Evolutionary conservation across 2,329 filamentous ascomycete species (phyloP), one percentile per base, ranked within the genome.

Genomic region (Venturia nashicola): DNA sequence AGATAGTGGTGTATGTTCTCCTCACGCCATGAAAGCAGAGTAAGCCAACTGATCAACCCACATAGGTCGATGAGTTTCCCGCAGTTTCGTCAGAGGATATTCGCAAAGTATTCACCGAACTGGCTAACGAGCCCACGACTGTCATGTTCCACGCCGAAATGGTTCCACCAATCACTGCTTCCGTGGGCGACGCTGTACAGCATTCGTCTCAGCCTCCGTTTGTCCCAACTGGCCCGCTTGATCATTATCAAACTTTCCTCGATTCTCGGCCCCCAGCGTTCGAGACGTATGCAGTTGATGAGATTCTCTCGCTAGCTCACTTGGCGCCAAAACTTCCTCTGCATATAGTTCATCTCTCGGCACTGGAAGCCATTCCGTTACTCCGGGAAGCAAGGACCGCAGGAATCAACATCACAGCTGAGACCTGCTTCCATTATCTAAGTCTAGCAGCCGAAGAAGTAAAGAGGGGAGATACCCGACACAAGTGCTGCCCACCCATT

Each of bases 81-180:
- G 91, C 91, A 34, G 87, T 97, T n/a, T 88, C 88, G 0, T 82
- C 89, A 0, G 74, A 77, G 16, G 94, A 97, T 73, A 89, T 97
- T 65, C 80, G 83, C 1, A 82, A 89, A 46, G 92, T 89, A 54
- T 92, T 99, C 83, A 79, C 80, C 39, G 89, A 88, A 59, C 83
- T 99, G 66, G 89, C 89, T 66, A 86, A 90, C 69, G 83, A 87
- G 63, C 83, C 90, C 20, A 97, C 94, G 2, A 96, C 91, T 0
- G 85, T 97, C 70, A 97, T 99, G 93, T 99, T 99, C 79, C 94
- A 99, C 73, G 94, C 94, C 64, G 94, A 99, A 76, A 97, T 97
- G 91, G 87, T 95, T 14, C 91, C 93, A n/a, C 90, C 91, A 20
- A 89, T 92, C 68, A 78, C 89, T 61, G 84, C 85, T 68, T 91